A percentile compares a stretch with the other conserved stretches of the same genome.
These are phyloP conservation scores for Malus sylvestris DNA, from an alignment of 306 rosid species.

Conservation along the genomic window DNA sequence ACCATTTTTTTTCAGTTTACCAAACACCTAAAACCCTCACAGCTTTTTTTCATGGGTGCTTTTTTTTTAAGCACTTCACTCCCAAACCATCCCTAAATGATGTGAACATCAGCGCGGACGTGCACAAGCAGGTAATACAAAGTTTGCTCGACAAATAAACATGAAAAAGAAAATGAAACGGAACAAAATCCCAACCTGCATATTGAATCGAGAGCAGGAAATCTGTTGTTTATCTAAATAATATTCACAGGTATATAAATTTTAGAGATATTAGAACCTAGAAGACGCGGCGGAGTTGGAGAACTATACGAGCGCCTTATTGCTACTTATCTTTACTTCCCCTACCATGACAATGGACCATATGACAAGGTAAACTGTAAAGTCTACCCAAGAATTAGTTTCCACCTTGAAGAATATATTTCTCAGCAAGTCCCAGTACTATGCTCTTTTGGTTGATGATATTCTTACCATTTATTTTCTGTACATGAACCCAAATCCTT, in stretches of 20 bases:
- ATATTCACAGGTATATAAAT: slow-evolving; percentile 13
- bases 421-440: background rate
- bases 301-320: background rate
- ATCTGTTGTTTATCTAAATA: background rate
- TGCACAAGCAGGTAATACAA: too few species aligned
- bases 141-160: background rate
- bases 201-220: background rate
- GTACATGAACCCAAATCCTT: slow-evolving; percentile 23
- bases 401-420: background rate
- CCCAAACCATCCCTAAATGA: background rate
- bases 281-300: background rate
- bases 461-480: slow-evolving; percentile 25
- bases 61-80: too few species aligned
- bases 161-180: background rate
- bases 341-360: background rate
- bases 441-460: background rate
- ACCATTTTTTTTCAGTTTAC: too few species aligned
- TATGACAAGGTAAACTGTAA: background rate
- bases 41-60: too few species aligned
- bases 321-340: background rate
- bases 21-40: too few species aligned
- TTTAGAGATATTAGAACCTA: background rate
- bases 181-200: background rate
- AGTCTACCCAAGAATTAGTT: slow-evolving; percentile 1
- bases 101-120: background rate